Evolutionary conservation across 768 basidiomycete genomes (phyloP).

Genomic region (Lepiota venenata): DNA sequence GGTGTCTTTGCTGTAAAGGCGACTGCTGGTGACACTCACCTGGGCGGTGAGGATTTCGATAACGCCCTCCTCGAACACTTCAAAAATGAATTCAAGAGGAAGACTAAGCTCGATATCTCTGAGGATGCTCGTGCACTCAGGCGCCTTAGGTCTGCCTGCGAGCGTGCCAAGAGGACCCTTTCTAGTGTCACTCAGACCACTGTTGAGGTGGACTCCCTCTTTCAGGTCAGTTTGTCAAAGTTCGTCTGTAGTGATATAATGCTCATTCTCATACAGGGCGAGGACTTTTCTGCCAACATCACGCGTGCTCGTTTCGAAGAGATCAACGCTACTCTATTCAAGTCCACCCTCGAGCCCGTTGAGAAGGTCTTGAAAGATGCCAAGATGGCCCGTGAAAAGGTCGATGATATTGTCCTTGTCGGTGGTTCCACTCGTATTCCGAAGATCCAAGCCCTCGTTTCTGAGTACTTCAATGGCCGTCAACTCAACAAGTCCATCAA

Average conservation of each 20-base stretch:
- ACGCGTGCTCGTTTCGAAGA: slow-evolving; percentile 99
- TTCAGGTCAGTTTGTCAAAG: slow-evolving; percentile 55
- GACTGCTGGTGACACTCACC: slow-evolving; percentile 98
- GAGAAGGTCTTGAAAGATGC: slow-evolving; percentile 99
- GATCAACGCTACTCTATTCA: slow-evolving; percentile 94
- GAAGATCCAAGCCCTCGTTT: slow-evolving; percentile 97
- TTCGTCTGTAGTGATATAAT: neutral
- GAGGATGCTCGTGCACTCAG: slow-evolving; percentile 96
- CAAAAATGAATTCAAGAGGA: slow-evolving; percentile 99
- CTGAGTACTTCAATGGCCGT: slow-evolving; percentile 97
- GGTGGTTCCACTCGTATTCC: slow-evolving; percentile 99
- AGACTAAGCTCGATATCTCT: slow-evolving; percentile 95
- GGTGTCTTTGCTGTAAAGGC: slow-evolving; percentile 99
- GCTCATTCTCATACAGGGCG: slow-evolving; percentile 51
- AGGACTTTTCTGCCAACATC: slow-evolving; percentile 98
- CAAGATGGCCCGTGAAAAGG: slow-evolving; percentile 95
- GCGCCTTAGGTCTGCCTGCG: slow-evolving; percentile 95
- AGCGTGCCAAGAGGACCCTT: slow-evolving; percentile 98
- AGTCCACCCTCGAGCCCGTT: slow-evolving; percentile 96
- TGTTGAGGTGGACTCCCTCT: slow-evolving; percentile 98
- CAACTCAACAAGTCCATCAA: slow-evolving; percentile 99
- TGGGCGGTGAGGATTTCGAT: slow-evolving; percentile 99
- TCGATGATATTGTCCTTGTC: slow-evolving; percentile 99
- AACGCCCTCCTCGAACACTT: slow-evolving; percentile 98
- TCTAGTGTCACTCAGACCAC: slow-evolving; percentile 99